Percentiles rank a stretch among this genome's conserved stretches.
Conservation (phyloP, 108 stramenopile genomes). For the Schizochytrium sp. region DNA sequence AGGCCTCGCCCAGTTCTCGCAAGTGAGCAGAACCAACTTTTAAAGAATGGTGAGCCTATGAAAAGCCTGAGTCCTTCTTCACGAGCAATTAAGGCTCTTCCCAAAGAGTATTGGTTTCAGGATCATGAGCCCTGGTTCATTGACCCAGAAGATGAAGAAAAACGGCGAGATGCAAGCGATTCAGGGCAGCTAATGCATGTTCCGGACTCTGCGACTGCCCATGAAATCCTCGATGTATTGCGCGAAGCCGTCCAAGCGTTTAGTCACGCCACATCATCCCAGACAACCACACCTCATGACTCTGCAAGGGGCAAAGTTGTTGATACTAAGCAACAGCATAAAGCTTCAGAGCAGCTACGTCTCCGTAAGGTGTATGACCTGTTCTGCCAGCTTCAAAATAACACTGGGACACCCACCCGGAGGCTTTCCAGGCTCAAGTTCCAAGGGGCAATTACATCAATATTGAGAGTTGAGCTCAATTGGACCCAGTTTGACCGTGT, state of each 20-base stretch:
- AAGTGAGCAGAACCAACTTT: no score
- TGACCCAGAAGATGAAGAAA: no score
- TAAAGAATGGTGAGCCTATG: conserved; percentile 58
- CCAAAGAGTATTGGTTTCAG: conserved; percentile 45
- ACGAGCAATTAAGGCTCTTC: not conserved
- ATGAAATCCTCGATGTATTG: not conserved
- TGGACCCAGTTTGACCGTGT: conserved; percentile 55
- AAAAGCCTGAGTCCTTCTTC: not conserved
- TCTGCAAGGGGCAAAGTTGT: no score
- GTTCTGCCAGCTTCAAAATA: conserved; percentile 37
- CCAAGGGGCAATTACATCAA: not conserved
- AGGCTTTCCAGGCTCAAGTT: conserved; percentile 46
- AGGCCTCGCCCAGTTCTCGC: no score
- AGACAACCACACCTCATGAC: no score
- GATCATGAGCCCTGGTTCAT: conserved; percentile 14
- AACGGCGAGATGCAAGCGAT: not conserved
- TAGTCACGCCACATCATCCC: not conserved
- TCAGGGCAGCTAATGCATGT: not conserved
- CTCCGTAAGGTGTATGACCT: conserved; percentile 8
- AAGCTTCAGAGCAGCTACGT: not conserved
- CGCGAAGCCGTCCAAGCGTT: not conserved
- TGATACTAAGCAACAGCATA: no score
- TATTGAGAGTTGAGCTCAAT: not conserved
- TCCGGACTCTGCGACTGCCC: not conserved
- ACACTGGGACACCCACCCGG: not conserved